phyloP scores from a whole-genome alignment of 352 stramenopile species.

The Globisporangium cylindrosporum region DNA sequence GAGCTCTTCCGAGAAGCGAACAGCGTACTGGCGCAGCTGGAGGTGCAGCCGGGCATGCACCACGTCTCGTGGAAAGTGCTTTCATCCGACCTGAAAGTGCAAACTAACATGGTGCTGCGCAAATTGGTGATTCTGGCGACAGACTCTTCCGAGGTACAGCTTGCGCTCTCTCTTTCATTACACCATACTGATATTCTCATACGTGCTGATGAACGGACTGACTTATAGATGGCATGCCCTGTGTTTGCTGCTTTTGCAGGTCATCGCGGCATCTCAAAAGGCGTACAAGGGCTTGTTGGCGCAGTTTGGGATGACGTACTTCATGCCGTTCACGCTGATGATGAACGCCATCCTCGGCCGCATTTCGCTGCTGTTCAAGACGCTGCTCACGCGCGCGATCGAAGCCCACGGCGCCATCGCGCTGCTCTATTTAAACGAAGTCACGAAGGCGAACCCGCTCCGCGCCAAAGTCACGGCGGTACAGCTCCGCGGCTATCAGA shows the following conservation, averaged over 20 bases:
- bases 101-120: slow-evolving; percentile 45
- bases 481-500: slow-evolving; percentile 66
- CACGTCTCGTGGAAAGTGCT: slow-evolving; percentile 80
- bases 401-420: slow-evolving; percentile 65
- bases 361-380: slow-evolving; percentile 58
- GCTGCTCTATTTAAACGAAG: slow-evolving; percentile 76
- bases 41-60: slow-evolving; percentile 46
- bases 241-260: slow-evolving; percentile 8
- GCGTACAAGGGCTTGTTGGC: slow-evolving; percentile 70
- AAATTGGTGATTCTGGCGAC: slow-evolving; percentile 34
- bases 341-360: slow-evolving; percentile 77
- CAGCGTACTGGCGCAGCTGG: slow-evolving; percentile 42
- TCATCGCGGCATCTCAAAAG: slow-evolving; percentile 65
- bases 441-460: slow-evolving; percentile 78
- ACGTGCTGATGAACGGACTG: background rate
- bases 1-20: slow-evolving; percentile 36
- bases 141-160: slow-evolving; percentile 28
- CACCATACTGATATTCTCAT: background rate
- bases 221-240: background rate
- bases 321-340: slow-evolving; percentile 79
- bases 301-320: slow-evolving; percentile 86
- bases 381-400: slow-evolving; percentile 55
- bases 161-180: background rate
- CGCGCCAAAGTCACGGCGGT: slow-evolving; percentile 65
- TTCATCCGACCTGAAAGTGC: slow-evolving; percentile 53